phyloP scores from a whole-genome alignment of 805 yeast genomes.

The Spathaspora gorwiae region DNA sequence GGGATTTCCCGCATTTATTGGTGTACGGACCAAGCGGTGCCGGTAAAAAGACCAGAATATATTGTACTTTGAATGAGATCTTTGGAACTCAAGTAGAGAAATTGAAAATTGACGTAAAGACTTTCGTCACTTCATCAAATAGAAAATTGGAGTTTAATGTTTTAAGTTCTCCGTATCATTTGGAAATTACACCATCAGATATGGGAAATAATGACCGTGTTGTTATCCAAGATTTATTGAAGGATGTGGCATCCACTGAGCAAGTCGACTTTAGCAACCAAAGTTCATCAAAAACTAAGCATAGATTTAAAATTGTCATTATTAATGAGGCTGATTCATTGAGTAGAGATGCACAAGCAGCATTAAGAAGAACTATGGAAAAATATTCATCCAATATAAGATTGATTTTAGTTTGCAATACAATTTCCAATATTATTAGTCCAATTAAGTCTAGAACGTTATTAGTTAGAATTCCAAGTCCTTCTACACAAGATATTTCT shows the following conservation, averaged over 20 bases:
- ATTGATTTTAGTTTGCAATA: constrained; percentile 76
- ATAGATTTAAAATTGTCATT: constrained; percentile 72
- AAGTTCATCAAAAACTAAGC: constrained; percentile 35
- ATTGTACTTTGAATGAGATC: constrained; percentile 71
- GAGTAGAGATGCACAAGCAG: constrained; percentile 93
- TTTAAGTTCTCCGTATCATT: constrained; percentile 84
- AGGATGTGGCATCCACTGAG: constrained; percentile 92
- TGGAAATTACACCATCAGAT: constrained; percentile 95
- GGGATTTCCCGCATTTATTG: constrained; percentile 89
- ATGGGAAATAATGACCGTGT: constrained; percentile 94
- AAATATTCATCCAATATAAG: constrained; percentile 86
- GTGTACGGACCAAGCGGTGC: constrained; percentile 96
- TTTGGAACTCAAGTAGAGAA: constrained; percentile 82
- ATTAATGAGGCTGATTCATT: constrained; percentile 90
- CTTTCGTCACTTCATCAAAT: constrained; percentile 68
- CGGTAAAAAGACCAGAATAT: constrained; percentile 91
- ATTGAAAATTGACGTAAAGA: constrained; percentile 80
- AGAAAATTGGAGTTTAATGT: constrained; percentile 87
- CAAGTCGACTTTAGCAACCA: constrained; percentile 75
- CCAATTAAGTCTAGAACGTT: constrained; percentile 94
- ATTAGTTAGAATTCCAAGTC: constrained; percentile 83
- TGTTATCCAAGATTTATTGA: constrained; percentile 88
- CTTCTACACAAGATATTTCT: constrained; percentile 55
- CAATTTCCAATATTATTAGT: constrained; percentile 86
- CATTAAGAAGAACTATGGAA: constrained; percentile 93